A percentile compares a stretch with the other conserved stretches of the same genome.
These are phyloP conservation scores for Cucurbitaria berberidis DNA, from an alignment of 2,329 filamentous ascomycete species.

Conservation along the genomic window DNA sequence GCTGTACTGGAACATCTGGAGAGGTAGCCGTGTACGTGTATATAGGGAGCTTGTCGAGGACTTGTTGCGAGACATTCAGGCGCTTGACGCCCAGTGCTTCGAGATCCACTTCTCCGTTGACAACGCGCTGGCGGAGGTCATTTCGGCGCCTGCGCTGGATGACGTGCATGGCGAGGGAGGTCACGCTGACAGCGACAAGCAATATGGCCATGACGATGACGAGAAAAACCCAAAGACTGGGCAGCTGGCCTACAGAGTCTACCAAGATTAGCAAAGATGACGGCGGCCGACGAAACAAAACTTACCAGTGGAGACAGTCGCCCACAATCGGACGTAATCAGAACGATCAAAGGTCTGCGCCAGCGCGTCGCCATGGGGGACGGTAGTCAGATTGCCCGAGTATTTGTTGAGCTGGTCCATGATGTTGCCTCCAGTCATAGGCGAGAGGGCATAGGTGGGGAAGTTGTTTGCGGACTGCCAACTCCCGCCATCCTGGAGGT, in stretches of 20 bases:
- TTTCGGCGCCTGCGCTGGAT: slow-evolving; percentile 75
- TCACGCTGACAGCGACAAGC: slow-evolving; percentile 68
- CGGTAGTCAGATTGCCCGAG: slow-evolving; percentile 71
- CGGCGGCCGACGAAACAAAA: neutral
- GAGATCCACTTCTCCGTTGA: slow-evolving; percentile 80
- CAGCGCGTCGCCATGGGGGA: slow-evolving; percentile 50
- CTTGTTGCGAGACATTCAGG: slow-evolving; percentile 73
- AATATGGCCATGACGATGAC: slow-evolving; percentile 74
- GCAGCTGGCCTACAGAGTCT: slow-evolving; percentile 63
- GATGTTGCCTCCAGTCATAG: slow-evolving; percentile 68
- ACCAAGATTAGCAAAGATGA: slow-evolving; percentile 7
- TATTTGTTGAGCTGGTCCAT: slow-evolving; percentile 77
- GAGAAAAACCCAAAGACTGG: slow-evolving; percentile 81
- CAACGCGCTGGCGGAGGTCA: slow-evolving; percentile 71
- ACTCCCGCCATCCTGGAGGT: slow-evolving; percentile 68
- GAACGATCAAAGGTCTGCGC: slow-evolving; percentile 45
- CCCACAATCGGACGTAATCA: slow-evolving; percentile 60
- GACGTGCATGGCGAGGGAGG: slow-evolving; percentile 76
- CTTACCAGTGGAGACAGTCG: slow-evolving; percentile 56
- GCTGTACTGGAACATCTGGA: slow-evolving; percentile 24
- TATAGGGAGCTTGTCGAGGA: slow-evolving; percentile 76
- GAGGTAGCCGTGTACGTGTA: slow-evolving; percentile 68
- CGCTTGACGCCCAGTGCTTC: slow-evolving; percentile 86
- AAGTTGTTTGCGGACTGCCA: slow-evolving; percentile 77
- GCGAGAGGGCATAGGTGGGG: slow-evolving; percentile 83